phyloP scores from a whole-genome alignment of 805 yeast genomes.

The Groenewaldozyma tartarivorans region DNA sequence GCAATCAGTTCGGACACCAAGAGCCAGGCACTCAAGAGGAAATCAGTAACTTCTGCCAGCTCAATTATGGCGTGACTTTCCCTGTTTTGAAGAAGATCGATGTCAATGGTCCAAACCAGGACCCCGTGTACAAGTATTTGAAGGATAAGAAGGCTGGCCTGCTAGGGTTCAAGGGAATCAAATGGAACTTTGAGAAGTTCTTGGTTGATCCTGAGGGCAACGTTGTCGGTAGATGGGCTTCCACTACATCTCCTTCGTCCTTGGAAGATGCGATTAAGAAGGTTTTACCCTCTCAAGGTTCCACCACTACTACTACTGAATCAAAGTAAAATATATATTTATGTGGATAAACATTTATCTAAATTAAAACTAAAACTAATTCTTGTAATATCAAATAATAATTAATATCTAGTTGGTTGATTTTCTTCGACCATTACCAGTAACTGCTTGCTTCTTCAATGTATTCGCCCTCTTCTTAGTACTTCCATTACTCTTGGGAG shows the following conservation, averaged over 20 bases:
- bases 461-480: background rate
- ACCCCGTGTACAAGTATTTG: slow-evolving; percentile 71
- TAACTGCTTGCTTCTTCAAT: background rate
- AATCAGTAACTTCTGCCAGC: slow-evolving; percentile 60
- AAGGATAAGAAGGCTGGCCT: slow-evolving; percentile 52
- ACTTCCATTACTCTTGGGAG: background rate
- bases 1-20: slow-evolving; percentile 84
- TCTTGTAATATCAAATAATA: background rate
- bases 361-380: background rate
- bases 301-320: background rate
- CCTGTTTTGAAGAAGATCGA: slow-evolving; percentile 80
- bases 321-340: no score
- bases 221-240: slow-evolving; percentile 52
- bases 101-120: slow-evolving; percentile 77
- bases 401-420: background rate
- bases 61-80: slow-evolving; percentile 86
- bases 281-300: slow-evolving; percentile 30
- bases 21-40: slow-evolving; percentile 60
- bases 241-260: slow-evolving; percentile 57
- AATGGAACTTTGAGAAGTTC: slow-evolving; percentile 79
- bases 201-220: slow-evolving; percentile 47
- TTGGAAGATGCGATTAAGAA: slow-evolving; percentile 51
- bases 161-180: slow-evolving; percentile 62
- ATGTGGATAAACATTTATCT: no score
- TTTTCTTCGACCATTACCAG: background rate